Evolutionary conservation across 2,329 filamentous ascomycete genomes (phyloP).

Genomic region (Colletotrichum neosansevieriae): DNA sequence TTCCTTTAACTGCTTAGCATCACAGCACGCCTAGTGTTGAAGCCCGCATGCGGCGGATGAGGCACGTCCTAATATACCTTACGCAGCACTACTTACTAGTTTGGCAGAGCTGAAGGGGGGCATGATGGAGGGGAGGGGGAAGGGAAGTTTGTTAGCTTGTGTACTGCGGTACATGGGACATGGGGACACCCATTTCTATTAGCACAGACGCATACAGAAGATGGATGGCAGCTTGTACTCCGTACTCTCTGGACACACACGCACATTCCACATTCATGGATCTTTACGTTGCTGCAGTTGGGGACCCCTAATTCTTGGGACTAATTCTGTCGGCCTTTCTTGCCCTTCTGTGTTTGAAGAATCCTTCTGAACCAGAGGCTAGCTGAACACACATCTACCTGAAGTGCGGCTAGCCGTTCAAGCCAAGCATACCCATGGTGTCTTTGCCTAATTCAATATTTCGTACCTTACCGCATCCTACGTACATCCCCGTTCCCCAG

Average conservation of each 20-base stretch:
- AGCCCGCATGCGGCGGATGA: conserved; percentile 18
- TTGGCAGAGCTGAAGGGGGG: too few relatives aligned
- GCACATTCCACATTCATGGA: background rate
- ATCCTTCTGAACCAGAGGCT: background rate
- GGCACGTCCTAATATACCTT: background rate
- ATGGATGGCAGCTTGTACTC: conserved; percentile 1
- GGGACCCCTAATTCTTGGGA: conserved; percentile 22
- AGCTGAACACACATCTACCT: background rate
- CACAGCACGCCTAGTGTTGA: background rate
- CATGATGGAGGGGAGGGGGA: background rate
- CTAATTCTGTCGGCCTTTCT: background rate
- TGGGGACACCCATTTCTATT: background rate
- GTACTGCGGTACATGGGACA: background rate
- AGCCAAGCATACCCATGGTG: conserved; percentile 16
- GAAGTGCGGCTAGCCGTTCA: conserved; percentile 2
- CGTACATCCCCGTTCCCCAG: background rate
- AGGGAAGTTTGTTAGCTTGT: background rate
- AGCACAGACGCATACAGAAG: background rate
- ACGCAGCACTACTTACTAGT: too few relatives aligned
- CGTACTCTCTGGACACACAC: too few relatives aligned
- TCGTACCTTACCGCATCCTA: background rate
- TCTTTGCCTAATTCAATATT: conserved; percentile 21
- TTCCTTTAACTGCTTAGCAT: background rate
- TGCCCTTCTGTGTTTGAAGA: background rate
- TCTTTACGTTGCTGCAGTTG: background rate